Evolutionary conservation across 805 yeast species (phyloP).

Genomic region (Tetrapisispora nanseiensis): DNA sequence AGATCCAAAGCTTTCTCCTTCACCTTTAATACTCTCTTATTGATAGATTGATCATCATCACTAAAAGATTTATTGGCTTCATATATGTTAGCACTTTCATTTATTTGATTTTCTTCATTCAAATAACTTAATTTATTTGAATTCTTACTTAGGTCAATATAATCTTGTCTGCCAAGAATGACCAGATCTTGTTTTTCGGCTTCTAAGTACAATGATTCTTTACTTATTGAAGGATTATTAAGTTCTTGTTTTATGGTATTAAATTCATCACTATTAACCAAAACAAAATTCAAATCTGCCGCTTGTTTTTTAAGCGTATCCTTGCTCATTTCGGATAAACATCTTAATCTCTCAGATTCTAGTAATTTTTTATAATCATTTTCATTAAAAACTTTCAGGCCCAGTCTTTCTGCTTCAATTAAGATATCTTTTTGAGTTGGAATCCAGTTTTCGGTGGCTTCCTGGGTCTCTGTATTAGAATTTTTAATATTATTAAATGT

Average conservation of each 20-base stretch:
- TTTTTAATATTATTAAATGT: background rate
- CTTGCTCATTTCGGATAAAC: background rate
- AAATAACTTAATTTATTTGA: background rate
- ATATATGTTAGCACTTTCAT: no score
- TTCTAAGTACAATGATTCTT: slow-evolving; percentile 13
- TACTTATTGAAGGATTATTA: slow-evolving; percentile 21
- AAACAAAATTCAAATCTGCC: slow-evolving; percentile 11
- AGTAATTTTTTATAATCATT: background rate
- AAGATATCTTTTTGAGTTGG: slow-evolving; percentile 5
- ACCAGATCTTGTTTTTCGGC: slow-evolving; percentile 19
- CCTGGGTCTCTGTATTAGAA: background rate
- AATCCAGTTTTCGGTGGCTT: background rate
- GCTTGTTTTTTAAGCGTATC: slow-evolving; percentile 12
- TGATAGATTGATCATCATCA: slow-evolving; percentile 7
- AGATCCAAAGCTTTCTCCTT: slow-evolving; percentile 33
- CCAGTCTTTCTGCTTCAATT: slow-evolving; percentile 5
- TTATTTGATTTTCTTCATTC: slow-evolving; percentile 7
- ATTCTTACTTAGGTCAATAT: slow-evolving; percentile 2
- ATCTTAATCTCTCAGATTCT: slow-evolving; percentile 5
- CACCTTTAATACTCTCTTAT: slow-evolving; percentile 23
- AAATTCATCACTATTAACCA: slow-evolving; percentile 27
- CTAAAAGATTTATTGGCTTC: no score
- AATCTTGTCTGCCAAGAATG: slow-evolving; percentile 10
- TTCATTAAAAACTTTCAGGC: slow-evolving; percentile 1
- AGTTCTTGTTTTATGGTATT: slow-evolving; percentile 23